Percentiles rank a stretch among this genome's conserved stretches.
Evolutionary conservation across 768 basidiomycete species (phyloP).

Genomic region (Phylloporus sp.): DNA sequence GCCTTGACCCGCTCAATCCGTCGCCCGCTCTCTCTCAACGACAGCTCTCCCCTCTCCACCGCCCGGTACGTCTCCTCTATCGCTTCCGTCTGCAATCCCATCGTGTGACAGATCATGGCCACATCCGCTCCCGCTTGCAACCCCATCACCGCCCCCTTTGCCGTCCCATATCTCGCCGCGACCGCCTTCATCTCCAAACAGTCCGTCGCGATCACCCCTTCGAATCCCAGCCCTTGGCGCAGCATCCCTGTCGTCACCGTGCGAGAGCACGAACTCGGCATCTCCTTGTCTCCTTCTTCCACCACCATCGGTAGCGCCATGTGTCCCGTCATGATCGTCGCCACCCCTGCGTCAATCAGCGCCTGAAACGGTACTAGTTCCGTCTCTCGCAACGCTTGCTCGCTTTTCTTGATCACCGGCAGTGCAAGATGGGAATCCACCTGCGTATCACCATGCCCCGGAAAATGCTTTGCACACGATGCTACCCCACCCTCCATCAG

Average conservation of each 20-base stretch:
- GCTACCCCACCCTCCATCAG: conserved; percentile 48
- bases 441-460: conserved; percentile 70
- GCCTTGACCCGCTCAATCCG: conserved; percentile 50
- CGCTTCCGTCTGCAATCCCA: conserved; percentile 48
- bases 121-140: conserved; percentile 64
- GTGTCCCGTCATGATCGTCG: conserved; percentile 70
- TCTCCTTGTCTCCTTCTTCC: conserved; percentile 36
- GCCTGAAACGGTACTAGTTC: conserved; percentile 59
- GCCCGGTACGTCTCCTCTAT: conserved; percentile 49
- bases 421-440: conserved; percentile 67
- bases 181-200: conserved; percentile 77
- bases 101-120: conserved; percentile 71
- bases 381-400: conserved; percentile 35
- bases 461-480: conserved; percentile 66
- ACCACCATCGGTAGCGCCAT: conserved; percentile 62
- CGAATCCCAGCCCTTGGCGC: conserved; percentile 45
- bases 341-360: conserved; percentile 38
- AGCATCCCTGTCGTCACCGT: conserved; percentile 49
- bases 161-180: conserved; percentile 35
- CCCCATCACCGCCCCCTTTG: conserved; percentile 47
- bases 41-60: conserved; percentile 40
- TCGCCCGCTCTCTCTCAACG: conserved; percentile 38
- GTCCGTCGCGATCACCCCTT: conserved; percentile 65
- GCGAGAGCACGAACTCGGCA: conserved; percentile 55
- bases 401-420: conserved; percentile 52